Percentiles rank a stretch among this genome's conserved stretches.
Evolutionary conservation across 176 grass and related monocot genomes (phyloP).

Genomic region (Aegilops bicornis): DNA sequence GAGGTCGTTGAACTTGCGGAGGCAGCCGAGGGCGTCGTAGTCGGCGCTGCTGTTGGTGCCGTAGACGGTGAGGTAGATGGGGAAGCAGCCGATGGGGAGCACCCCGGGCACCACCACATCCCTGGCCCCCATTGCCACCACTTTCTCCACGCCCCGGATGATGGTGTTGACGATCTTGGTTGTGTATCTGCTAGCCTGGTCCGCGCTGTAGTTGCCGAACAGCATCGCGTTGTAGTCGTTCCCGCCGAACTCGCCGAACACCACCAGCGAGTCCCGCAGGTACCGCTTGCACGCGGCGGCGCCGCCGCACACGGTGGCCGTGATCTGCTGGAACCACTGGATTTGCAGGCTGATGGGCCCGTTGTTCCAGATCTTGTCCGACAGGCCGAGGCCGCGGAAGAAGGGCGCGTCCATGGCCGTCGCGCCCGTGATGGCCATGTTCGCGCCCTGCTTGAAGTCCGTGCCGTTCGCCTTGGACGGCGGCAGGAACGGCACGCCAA

Average conservation of each 20-base stretch:
- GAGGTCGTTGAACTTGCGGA: conserved; percentile 59
- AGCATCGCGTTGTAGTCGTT: conserved; percentile 79
- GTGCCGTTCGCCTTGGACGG: conserved; percentile 51
- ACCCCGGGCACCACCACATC: conserved; percentile 58
- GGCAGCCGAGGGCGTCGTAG: conserved; percentile 48
- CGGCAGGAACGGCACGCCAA: conserved; percentile 53
- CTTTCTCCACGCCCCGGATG: conserved; percentile 32
- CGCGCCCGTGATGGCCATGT: conserved; percentile 68
- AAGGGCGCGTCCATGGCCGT: conserved; percentile 59
- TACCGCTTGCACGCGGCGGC: conserved; percentile 34
- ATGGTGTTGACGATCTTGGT: conserved; percentile 42
- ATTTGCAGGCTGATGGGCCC: conserved; percentile 59
- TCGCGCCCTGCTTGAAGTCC: conserved; percentile 61
- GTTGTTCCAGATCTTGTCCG: conserved; percentile 67
- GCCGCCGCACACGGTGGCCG: conserved; percentile 39
- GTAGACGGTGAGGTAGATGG: conserved; percentile 60
- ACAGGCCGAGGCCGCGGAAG: conserved; percentile 50
- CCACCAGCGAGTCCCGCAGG: conserved; percentile 37
- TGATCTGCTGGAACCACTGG: conserved; percentile 62
- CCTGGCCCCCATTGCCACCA: conserved; percentile 49
- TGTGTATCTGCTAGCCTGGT: conserved; percentile 47
- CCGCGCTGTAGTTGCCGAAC: conserved; percentile 45
- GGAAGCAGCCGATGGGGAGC: conserved; percentile 73
- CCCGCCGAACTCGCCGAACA: conserved; percentile 68
- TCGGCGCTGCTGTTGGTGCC: conserved; percentile 32